Evolutionary conservation across 2,329 filamentous ascomycete species (phyloP), one percentile per base, ranked within the genome.

Genomic region (Harringtonia lauricola): DNA sequence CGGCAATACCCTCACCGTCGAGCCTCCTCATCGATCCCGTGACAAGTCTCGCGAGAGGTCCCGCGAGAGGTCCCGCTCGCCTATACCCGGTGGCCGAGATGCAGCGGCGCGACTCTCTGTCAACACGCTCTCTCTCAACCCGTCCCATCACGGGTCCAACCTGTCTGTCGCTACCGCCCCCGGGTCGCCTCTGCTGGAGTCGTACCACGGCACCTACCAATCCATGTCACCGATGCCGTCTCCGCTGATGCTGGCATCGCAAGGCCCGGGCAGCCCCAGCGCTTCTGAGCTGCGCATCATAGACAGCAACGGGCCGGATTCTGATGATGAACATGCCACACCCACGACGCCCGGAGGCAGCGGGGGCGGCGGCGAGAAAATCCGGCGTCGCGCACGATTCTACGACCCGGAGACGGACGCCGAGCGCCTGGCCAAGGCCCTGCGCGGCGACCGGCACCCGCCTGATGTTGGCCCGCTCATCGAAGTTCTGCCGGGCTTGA

Each of bases 181-280:
- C 0, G 78, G 78, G 1, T 95, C 87, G 49, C 92, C 90, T 1
- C 70, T 96, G 40, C 76, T 95, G 2, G 90, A 96, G 63, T 82
- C 92, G 1, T 96, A 96, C 63, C 83, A 82, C 49, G 90, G 90
- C 33, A 95, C 89, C 1, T 96, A 94, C 55, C 90, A 96, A 62
- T 86, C 86, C 46, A 85, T 94, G 54, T 95, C 89, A 0, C 89
- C 90, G 0, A 95, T 95, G 86, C 89, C 89, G 0, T 88, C 88
- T 0, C 86, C 89, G 1, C 67, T 89, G 21, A 69, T 81, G 54
- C 56, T 79, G 4, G 61, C 77, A 3, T 64, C 67, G 1, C 57
- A 67, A 39, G 61, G 68, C 26, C 67, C 72, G 30, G 68, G 79
- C 10, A 74, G 76, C 19, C 58, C 72, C 14, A 19, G 36, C n/a